Base-by-base conservation (phyloP, 108 stramenopile species). In the Epithemia pelagica region DNA sequence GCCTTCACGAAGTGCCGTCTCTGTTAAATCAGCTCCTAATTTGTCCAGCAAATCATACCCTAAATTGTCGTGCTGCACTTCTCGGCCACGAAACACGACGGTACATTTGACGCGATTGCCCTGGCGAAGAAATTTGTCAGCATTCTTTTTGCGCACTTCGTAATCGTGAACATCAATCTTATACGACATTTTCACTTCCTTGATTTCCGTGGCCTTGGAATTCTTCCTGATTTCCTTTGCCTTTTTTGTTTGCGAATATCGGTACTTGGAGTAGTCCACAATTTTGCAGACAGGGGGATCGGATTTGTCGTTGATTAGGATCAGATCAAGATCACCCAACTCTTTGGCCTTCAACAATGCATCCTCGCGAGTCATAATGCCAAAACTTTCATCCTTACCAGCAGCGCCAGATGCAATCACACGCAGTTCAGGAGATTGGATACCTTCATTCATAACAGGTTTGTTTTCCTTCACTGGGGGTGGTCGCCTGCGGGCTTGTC, bases 131-230 rank as follows among this genome's bases (percentile, higher is more conserved):
- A 95, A 95, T 67, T 95, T 96, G 33, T 67, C 52, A 0, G 94
- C 95, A 61, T 79, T 87, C 79, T 88, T 89, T 25, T 82, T 73
- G 25, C 97, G 80, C 0, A 97, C 96, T 54, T 80, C 82, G 71
- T 95, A 98, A 67, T 98, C 97, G 69, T 95, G 95, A 23, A 87
- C 84, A 61, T 95, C 96, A 68, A 98, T 96, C 77, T 95, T 96
- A 86, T 95, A 95, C 24, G 82, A 84, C 94, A 98, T 94, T 71
- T 96, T 98, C 24, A 97, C 89, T 74, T 97, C 96, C 80, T 97
- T 97, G 29, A 96, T 62, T 77, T 97, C 96, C 22, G 83, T 89
- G 8, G 88, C 81, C 83, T 97, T 97, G 61, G 83, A 78, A 81
- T 96, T 96, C 81, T 96, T 96, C 68, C 83, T 84, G 67, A 88